Evolutionary conservation across 768 basidiomycete species (phyloP).

Genomic region (Dioszegia crocea): DNA sequence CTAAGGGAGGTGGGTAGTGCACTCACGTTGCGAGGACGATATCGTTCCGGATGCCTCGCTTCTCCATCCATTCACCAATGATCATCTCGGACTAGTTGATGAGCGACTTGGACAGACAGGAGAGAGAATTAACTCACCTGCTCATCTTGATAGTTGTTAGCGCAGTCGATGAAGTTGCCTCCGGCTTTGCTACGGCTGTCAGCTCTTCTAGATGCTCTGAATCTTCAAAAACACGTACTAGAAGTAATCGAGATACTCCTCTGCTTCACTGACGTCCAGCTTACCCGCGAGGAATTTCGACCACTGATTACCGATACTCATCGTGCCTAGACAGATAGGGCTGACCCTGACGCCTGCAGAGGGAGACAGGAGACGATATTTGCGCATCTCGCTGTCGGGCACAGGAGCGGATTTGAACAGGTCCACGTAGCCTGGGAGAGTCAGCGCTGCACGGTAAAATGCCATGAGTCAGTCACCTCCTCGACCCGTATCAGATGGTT

Average conservation of each 20-base stretch:
- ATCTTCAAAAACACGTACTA: neutral
- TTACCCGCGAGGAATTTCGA: conserved; percentile 25
- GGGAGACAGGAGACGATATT: conserved; percentile 47
- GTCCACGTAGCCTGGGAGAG: neutral
- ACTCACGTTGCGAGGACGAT: conserved; percentile 55
- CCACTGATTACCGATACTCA: conserved; percentile 53
- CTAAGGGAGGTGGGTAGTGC: neutral
- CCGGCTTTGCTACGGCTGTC: conserved; percentile 52
- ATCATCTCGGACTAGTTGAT: conserved; percentile 54
- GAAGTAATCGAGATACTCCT: conserved; percentile 24
- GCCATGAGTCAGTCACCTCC: neutral
- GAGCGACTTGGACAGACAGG: conserved; percentile 28
- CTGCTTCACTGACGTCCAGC: conserved; percentile 22
- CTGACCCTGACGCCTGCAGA: conserved; percentile 51
- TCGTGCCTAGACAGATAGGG: conserved; percentile 51
- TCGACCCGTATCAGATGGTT: neutral
- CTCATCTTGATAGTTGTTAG: conserved; percentile 52
- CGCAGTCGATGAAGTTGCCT: conserved; percentile 57
- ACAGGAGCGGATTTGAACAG: conserved; percentile 14
- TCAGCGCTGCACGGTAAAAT: neutral
- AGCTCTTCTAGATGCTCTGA: neutral
- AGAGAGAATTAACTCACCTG: neutral
- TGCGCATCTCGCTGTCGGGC: conserved; percentile 22
- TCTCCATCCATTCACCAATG: conserved; percentile 57
- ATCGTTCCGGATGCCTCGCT: conserved; percentile 53